Evolutionary conservation across 2,329 filamentous ascomycete genomes (phyloP), one percentile per base, ranked within the genome.

Genomic region (Dendryphion nanum): DNA sequence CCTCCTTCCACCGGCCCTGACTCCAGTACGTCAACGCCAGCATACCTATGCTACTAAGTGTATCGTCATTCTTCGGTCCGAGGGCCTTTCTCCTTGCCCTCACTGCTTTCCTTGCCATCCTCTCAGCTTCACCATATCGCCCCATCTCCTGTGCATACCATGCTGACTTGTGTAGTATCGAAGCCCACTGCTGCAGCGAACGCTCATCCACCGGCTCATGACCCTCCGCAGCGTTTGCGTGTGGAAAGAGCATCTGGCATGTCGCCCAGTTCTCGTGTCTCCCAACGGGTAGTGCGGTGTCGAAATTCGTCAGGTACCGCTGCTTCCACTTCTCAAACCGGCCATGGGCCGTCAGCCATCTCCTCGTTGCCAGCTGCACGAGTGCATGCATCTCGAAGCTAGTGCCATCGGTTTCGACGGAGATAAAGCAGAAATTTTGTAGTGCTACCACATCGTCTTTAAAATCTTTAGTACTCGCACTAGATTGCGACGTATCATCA

Each of bases 231-330:
- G 30, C 37, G 34, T 44, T 39, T 1, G 45, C 57, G 47, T 67
- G 62, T 26, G 63, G 45, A 37, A 60, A 61, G 6, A 67, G 53
- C 16, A 34, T 24, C 37, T 50, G 23, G 39, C 63, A 68, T 18
- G n/a, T 51, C 28, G 42, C 17, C 63, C 59, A 65, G 37, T 61
- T 67, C 24, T 57, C n/a, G n/a, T n/a, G n/a, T n/a, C n/a, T n/a
- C n/a, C n/a, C n/a, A n/a, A n/a, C n/a, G n/a, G 61, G 64, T 33
- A 64, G 57, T 13, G 31, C 48, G 15, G 33, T 31, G 8, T 24
- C 33, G 33, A 69, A 45, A 21, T 47, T 55, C 16, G 36, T 38
- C 20, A 67, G 48, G 33, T 41, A 68, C 34, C 52, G 36, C 20
- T 48, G 32, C 40, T 52, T 26, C 23, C 23, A 26, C 23, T n/a